Evolutionary conservation across 1,284 basidiomycete genomes (phyloP).

Genomic region (Hortiboletus rubellus): DNA sequence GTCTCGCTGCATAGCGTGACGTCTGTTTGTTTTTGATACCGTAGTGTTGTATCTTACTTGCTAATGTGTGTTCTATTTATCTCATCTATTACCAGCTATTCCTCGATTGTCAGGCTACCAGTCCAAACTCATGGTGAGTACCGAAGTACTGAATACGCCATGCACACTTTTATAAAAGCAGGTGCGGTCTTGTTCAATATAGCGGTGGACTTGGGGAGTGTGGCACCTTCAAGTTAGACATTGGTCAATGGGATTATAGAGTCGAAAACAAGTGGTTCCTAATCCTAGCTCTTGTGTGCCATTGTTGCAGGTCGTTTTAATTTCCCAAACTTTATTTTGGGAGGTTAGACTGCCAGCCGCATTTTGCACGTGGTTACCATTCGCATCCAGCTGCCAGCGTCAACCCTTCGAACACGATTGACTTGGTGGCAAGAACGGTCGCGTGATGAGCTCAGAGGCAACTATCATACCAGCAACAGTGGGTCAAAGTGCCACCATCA

Average conservation of each 20-base stretch:
- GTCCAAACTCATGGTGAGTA: neutral
- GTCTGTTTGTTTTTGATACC: neutral
- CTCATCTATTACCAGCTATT: neutral
- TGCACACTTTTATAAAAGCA: too few species aligned
- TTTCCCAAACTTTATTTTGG: neutral
- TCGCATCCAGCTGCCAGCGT: neutral
- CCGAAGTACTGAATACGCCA: too few species aligned
- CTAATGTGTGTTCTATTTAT: neutral
- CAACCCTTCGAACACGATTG: neutral
- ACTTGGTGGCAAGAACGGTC: neutral
- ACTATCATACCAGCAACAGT: constrained; percentile 2
- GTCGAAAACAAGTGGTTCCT: neutral
- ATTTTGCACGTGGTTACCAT: neutral
- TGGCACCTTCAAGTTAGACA: too few species aligned
- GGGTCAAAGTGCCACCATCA: constrained; percentile 1
- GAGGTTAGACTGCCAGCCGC: neutral
- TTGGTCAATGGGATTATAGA: neutral
- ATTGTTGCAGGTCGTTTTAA: neutral
- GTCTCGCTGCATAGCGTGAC: neutral
- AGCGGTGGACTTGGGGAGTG: too few species aligned
- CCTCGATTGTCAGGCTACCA: too few species aligned
- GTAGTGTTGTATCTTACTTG: neutral
- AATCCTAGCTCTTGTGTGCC: neutral
- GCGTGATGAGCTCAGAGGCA: neutral
- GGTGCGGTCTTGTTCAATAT: too few species aligned